Evolutionary conservation across 768 basidiomycete species (phyloP).

Genomic region (Lentinula boryana): DNA sequence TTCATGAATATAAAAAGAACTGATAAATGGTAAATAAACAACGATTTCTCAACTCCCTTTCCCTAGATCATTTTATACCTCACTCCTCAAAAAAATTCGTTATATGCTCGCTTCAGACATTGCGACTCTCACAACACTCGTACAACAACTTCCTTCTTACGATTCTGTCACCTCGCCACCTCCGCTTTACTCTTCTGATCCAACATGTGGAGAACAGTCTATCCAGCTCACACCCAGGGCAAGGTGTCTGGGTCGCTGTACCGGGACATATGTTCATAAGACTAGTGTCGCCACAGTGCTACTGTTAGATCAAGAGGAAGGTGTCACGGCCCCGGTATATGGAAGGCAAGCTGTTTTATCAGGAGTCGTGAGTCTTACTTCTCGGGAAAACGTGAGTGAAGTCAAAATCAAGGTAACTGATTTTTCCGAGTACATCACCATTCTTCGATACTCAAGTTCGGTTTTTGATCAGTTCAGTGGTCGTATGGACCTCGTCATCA

Average conservation of each 20-base stretch:
- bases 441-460: neutral
- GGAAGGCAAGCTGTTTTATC: conserved; percentile 33
- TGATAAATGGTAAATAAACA: neutral
- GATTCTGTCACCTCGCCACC: conserved; percentile 41
- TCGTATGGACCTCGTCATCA: conserved; percentile 30
- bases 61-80: neutral
- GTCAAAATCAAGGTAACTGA: conserved; percentile 40
- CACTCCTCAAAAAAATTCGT: neutral
- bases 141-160: conserved; percentile 40
- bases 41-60: neutral
- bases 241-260: conserved; percentile 18
- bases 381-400: conserved; percentile 29
- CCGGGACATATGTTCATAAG: conserved; percentile 34
- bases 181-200: conserved; percentile 54
- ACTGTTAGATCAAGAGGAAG: conserved; percentile 41
- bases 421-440: neutral
- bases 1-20: neutral
- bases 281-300: conserved; percentile 34
- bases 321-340: conserved; percentile 33
- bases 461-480: conserved; percentile 31
- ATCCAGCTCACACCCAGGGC: conserved; percentile 43
- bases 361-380: conserved; percentile 38
- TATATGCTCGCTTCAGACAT: conserved; percentile 8
- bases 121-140: conserved; percentile 4
- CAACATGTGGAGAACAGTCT: conserved; percentile 42